Evolutionary conservation across 306 rosid species (phyloP), one percentile per base, ranked within the genome.

Genomic region (Sphenostylis stenocarpa): DNA sequence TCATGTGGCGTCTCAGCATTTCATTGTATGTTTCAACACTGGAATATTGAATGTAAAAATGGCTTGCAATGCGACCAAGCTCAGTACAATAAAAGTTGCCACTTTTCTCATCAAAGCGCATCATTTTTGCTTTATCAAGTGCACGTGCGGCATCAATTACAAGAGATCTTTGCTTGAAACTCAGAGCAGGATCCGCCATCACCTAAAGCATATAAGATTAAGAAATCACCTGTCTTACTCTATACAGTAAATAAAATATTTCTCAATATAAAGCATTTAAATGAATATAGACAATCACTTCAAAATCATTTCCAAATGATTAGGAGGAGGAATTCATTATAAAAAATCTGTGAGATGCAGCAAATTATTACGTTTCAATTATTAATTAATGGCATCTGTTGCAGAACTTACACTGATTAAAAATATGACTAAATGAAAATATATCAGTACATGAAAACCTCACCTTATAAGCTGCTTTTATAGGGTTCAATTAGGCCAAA

Each of bases 1-100:
- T 94, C 98, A 94, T 94, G 75, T 92, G 93, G 45, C 89, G 93
- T 79, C 89, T 89, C 91, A 94, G 62, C 97, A 89, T 89, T 70
- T 94, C 98, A 67, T 94, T 92, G 90, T 94, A 94, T 8, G 96
- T 92, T 83, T 94, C 97, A 78, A 94, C 98, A 86, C 98, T 94
- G 56, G 97, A 88, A 70, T 90, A 94, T 64, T 94, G 98, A 72
- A 94, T 94, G 87, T 94, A 94, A 85, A 94, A 94, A 89, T 94
- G 98, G 84, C 98, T 94, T 36, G 98, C 98, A 85, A 94, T 94
- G 85, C 98, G 98, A 83, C 98, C 98, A 70, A 94, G 97, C 94
- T 94, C 98, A 13, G 98, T 94, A 82, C 98, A 94, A 82, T 92
- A 94, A 82, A 94, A 94, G 76, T 92, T 94, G 84, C 98, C 98